phyloP scores from a whole-genome alignment of 106 monocot species.

The Dendrobium nobile region DNA sequence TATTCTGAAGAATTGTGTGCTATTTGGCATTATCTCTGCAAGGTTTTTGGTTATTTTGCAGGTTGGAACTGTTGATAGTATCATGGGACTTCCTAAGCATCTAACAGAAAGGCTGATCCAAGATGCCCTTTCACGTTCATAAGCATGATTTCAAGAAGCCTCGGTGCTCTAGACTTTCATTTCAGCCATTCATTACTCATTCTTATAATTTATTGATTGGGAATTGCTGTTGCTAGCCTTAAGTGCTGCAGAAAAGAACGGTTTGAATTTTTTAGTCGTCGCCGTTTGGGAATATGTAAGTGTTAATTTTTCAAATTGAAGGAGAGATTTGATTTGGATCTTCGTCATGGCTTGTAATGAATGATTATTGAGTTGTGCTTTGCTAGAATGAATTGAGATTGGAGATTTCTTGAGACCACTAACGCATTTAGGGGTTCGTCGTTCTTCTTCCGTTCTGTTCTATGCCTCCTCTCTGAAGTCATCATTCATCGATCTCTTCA shows the following conservation, averaged over 20 bases:
- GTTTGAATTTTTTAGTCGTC: neutral
- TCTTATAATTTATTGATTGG: neutral
- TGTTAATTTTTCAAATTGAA: no score
- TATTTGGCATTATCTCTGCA: neutral
- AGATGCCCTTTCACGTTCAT: slow-evolving; percentile 32
- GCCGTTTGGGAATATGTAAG: no score
- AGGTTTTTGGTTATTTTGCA: slow-evolving; percentile 13
- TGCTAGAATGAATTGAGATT: no score
- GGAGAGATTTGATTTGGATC: no score
- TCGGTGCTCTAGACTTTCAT: neutral
- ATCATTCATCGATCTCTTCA: no score
- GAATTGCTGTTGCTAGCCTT: neutral
- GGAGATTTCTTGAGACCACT: no score
- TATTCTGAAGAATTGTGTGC: neutral
- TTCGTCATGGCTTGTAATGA: no score
- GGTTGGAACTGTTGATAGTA: slow-evolving; percentile 90
- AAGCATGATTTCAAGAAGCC: neutral
- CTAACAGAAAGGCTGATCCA: slow-evolving; percentile 78
- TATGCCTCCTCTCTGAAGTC: no score
- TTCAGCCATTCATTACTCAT: neutral
- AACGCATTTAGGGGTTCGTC: no score
- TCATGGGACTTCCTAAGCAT: slow-evolving; percentile 86
- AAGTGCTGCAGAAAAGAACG: neutral
- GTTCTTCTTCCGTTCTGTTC: no score
- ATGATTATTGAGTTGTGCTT: no score